Conservation (phyloP, 2,329 filamentous ascomycete species). For the Aureobasidium sp. region DNA sequence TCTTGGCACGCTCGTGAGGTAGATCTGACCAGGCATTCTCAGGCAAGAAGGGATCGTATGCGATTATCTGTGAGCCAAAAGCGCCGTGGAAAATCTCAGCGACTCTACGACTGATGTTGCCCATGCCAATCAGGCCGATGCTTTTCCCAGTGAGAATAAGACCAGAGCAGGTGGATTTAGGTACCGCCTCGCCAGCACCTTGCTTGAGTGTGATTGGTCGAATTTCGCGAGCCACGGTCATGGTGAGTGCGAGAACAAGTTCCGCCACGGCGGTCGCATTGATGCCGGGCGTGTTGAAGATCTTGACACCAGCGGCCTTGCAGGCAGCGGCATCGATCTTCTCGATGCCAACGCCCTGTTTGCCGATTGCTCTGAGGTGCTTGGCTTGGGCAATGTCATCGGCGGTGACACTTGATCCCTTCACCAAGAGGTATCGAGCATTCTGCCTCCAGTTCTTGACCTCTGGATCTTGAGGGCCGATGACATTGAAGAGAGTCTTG, state of each 20-base stretch:
- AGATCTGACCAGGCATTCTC: slow-evolving; percentile 20
- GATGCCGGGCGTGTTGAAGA: slow-evolving; percentile 41
- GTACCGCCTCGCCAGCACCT: slow-evolving; percentile 20
- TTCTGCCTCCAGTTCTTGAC: slow-evolving; percentile 34
- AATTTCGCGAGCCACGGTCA: slow-evolving; percentile 25
- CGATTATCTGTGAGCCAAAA: slow-evolving; percentile 24
- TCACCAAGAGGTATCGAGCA: slow-evolving; percentile 33
- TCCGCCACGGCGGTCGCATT: slow-evolving; percentile 30
- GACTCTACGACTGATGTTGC: slow-evolving; percentile 27
- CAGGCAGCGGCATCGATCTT: slow-evolving; percentile 37
- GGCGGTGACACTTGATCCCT: slow-evolving; percentile 23
- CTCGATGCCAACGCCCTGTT: slow-evolving; percentile 42
- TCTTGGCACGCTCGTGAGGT: slow-evolving; percentile 19
- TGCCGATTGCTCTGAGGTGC: slow-evolving; percentile 35
- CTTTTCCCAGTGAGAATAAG: slow-evolving; percentile 27
- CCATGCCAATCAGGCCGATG: slow-evolving; percentile 32
- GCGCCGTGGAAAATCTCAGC: slow-evolving; percentile 28
- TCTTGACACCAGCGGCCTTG: slow-evolving; percentile 29
- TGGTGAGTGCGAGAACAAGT: slow-evolving; percentile 23
- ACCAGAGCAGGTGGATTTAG: slow-evolving; percentile 36
- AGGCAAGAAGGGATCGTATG: slow-evolving; percentile 28
- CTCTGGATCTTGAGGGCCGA: slow-evolving; percentile 28
- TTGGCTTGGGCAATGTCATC: slow-evolving; percentile 19
- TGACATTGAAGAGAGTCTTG: slow-evolving; percentile 32
- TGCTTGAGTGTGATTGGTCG: slow-evolving; percentile 19